Base-by-base conservation (phyloP, 2,329 filamentous ascomycete genomes). In the Neoscytalidium dimidiatum region DNA sequence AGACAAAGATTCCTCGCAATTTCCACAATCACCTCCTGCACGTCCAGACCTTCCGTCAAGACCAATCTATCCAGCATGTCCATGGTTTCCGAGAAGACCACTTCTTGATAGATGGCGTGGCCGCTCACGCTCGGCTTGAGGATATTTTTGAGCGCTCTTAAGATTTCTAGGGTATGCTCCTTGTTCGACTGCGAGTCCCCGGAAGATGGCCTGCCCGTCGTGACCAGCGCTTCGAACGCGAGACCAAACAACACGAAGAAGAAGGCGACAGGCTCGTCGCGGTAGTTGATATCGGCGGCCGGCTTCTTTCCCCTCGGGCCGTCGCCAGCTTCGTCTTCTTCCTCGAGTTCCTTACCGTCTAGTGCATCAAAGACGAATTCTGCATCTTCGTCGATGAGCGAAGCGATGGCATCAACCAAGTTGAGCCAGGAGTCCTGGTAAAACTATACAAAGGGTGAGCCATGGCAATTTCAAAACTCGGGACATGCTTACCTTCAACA, bases 221-320 rank as follows among this genome's bases (percentile, higher is more conserved):
- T 92, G 7, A 94, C 94, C 23, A 99, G 85, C 19, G 96, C 94
- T 78, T 99, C 96, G 70, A 99, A 98, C 0, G 94, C 93, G 65
- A 99, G 89, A 11, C 95, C 95, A 71, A 98, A 99, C 0, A 99
- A 85, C 14, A 99, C 94, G 72, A 99, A 99, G 82, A 99, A 99
- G 83, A 99, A 99, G 0, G 95, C 95, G 1, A 98, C 92, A 0
- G 95, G 95, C 75, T 99, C 95, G 73, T 98, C 94, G 53, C 95
- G 91, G 75, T 99, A 99, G 77, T 98, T 98, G 80, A 99, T 98
- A 69, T 94, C 92, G 1, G 77, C 72, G 17, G 75, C 70, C 11
- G 79, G 69, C 28, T 78, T 76, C 35, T 61, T 53, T 44, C 33
- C 56, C n/a, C 44, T 46, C 14, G 57, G 38, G 11, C 26, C 48